Evolutionary conservation across 306 rosid genomes (phyloP).

Genomic region (Myrica gale): DNA sequence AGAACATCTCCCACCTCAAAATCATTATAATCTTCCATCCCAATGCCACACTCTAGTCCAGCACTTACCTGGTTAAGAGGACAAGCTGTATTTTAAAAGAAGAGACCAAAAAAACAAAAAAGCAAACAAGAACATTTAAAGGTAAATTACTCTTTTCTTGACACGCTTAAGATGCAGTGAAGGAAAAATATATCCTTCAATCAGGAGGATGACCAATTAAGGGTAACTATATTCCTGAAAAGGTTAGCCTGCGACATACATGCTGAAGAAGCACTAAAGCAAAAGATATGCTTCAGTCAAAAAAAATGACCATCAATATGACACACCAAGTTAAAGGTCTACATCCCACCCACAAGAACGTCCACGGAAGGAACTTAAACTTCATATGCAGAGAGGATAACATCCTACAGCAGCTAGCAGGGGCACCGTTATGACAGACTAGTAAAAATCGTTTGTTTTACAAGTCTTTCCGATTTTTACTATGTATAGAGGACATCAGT

Average conservation of each 20-base stretch:
- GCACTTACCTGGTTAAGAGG: conserved; percentile 64
- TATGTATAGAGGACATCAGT: not conserved
- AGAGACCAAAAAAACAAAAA: conserved; percentile 3
- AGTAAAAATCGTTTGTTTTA: not conserved
- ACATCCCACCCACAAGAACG: not conserved
- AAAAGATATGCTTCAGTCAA: not conserved
- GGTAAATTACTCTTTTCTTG: not conserved
- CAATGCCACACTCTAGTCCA: conserved; percentile 95
- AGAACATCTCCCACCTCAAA: conserved; percentile 85
- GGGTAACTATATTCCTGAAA: no score
- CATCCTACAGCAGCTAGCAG: not conserved
- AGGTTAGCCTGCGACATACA: not conserved
- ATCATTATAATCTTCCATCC: conserved; percentile 69
- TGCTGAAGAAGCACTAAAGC: conserved; percentile 1
- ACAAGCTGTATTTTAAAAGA: conserved; percentile 12
- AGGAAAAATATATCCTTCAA: no score
- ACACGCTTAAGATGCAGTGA: not conserved
- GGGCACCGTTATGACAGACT: not conserved
- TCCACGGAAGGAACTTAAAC: not conserved
- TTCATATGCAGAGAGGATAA: not conserved
- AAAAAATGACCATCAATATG: not conserved
- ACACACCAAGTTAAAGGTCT: not conserved
- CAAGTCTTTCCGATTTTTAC: not conserved
- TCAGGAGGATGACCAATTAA: no score
- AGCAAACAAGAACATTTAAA: conserved; percentile 5